Conservation (phyloP, 768 basidiomycete species). For the Hygrocybe punicea region DNA sequence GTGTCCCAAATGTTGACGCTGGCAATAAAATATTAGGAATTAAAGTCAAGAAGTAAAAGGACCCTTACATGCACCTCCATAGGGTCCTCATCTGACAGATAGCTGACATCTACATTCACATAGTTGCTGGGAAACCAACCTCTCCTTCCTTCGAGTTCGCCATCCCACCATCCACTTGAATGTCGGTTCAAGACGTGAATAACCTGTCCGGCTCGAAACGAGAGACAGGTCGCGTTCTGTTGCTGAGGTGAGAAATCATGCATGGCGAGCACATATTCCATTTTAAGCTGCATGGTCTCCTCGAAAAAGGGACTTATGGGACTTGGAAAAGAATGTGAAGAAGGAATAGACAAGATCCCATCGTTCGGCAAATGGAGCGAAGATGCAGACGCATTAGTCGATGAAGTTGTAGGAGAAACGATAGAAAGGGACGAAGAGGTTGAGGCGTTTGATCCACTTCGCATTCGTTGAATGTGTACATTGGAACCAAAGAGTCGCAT, state of each 20-base stretch:
- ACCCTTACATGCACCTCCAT: conserved; percentile 43
- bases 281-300: conserved; percentile 46
- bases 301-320: conserved; percentile 46
- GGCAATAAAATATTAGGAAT: background rate
- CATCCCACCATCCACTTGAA: conserved; percentile 96
- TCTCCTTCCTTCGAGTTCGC: conserved; percentile 80
- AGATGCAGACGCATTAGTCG: conserved; percentile 52
- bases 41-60: background rate
- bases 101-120: conserved; percentile 61
- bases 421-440: conserved; percentile 55
- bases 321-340: conserved; percentile 24
- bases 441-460: conserved; percentile 56
- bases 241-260: conserved; percentile 82
- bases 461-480: conserved; percentile 30
- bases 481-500: conserved; percentile 29
- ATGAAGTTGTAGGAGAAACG: conserved; percentile 51
- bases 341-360: conserved; percentile 31
- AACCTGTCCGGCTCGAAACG: conserved; percentile 86
- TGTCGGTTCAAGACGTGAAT: conserved; percentile 90
- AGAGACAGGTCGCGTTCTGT: conserved; percentile 74
- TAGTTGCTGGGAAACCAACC: conserved; percentile 99
- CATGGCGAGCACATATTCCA: conserved; percentile 85
- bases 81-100: conserved; percentile 56
- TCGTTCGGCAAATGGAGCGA: conserved; percentile 44
- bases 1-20: conserved; percentile 40